Conservation (phyloP, 345 rosid species). For the Gossypium turneri region DNA sequence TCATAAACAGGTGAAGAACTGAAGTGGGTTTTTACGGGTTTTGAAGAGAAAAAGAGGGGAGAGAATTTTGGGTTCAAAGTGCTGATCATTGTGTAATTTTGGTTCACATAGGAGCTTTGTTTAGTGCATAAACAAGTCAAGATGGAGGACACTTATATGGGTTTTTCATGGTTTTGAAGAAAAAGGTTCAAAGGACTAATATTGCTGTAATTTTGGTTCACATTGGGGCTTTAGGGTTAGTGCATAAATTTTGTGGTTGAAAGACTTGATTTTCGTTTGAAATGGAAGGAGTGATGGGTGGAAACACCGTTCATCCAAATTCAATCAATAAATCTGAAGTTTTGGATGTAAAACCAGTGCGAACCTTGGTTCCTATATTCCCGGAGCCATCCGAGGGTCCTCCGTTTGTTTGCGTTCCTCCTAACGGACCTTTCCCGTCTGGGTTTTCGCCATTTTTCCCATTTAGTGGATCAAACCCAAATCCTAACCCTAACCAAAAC, state of each 20-base stretch:
- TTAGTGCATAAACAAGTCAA: not conserved
- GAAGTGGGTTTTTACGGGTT: not conserved
- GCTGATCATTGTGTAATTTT: not conserved
- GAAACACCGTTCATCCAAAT: slow-evolving; percentile 4
- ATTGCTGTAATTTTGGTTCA: not conserved
- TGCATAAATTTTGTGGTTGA: not conserved
- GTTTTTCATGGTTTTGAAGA: not conserved
- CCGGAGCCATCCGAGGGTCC: slow-evolving; percentile 42
- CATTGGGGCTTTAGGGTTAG: not conserved
- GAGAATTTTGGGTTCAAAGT: not conserved
- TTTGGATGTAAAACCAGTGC: slow-evolving; percentile 72
- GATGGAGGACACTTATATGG: not conserved
- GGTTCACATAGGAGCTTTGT: not conserved
- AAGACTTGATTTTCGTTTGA: not conserved
- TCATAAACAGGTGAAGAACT: not conserved
- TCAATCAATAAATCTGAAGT: slow-evolving; percentile 54
- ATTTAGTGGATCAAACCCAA: slow-evolving; percentile 35
- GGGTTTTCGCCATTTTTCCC: slow-evolving; percentile 74
- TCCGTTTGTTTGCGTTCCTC: slow-evolving; percentile 45
- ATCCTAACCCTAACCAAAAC: slow-evolving; percentile 39
- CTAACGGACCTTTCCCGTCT: slow-evolving; percentile 55
- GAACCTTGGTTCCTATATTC: slow-evolving; percentile 60
- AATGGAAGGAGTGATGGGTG: slow-evolving; percentile 13
- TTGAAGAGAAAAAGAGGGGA: not conserved
- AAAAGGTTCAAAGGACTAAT: not conserved